Percentiles rank a stretch among this genome's conserved stretches.
These are phyloP conservation scores for Sporodiniella umbellata DNA, from an alignment of 371 early-diverging fungal species.

Conservation along the genomic window DNA sequence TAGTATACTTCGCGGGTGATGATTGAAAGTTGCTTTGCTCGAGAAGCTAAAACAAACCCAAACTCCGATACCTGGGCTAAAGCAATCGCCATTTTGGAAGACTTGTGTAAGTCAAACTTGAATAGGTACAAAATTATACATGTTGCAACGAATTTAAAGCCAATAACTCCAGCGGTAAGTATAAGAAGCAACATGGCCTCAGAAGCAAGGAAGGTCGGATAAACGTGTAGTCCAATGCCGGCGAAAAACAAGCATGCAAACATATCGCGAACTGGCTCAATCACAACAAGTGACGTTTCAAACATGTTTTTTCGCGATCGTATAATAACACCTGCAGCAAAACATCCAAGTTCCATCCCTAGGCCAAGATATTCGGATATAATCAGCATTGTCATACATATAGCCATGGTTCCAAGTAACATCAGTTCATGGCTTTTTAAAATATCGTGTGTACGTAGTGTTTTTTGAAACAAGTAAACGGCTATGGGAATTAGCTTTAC, in stretches of 20 bases:
- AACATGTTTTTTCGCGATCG: conserved; percentile 38
- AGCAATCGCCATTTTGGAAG: conserved; percentile 52
- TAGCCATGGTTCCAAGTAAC: conserved; percentile 49
- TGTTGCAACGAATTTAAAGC: conserved; percentile 50
- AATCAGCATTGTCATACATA: conserved; percentile 47
- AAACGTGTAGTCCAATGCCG: conserved; percentile 62
- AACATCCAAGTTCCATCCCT: conserved; percentile 60
- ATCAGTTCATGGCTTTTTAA: conserved; percentile 41
- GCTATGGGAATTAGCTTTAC: conserved; percentile 24
- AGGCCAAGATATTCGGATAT: conserved; percentile 45
- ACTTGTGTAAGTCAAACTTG: conserved; percentile 32
- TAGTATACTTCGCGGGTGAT: conserved; percentile 60
- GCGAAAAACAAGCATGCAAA: conserved; percentile 66
- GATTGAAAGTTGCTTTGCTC: conserved; percentile 53
- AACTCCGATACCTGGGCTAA: conserved; percentile 64
- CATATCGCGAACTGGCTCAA: conserved; percentile 58
- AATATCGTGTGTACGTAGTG: conserved; percentile 25
- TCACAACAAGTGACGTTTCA: conserved; percentile 35
- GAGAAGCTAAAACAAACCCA: conserved; percentile 57
- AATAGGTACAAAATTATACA: conserved; percentile 34
- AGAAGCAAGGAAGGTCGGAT: conserved; percentile 55
- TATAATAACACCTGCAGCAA: conserved; percentile 61
- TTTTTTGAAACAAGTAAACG: conserved; percentile 15
- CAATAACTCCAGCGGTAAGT: conserved; percentile 45
- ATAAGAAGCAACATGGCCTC: conserved; percentile 49